Evolutionary conservation across 2,329 filamentous ascomycete genomes (phyloP), one percentile per base, ranked within the genome.

Genomic region (Aspergillus tanneri): DNA sequence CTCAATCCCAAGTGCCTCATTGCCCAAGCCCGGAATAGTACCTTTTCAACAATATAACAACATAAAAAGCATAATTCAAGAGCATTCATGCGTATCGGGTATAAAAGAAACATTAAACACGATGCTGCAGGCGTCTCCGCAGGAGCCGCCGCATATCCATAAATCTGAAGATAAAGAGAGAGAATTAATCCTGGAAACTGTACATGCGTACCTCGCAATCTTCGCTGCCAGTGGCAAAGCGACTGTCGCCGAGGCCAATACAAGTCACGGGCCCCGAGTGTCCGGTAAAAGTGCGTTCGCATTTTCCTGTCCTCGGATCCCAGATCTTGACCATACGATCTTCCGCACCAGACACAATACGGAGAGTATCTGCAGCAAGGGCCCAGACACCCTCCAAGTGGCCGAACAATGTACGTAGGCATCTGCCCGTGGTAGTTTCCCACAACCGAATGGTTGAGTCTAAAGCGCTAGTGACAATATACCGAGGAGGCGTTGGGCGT

Each of bases 381-480:
- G 88, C 87, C 93, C 93, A 99, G 16, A 99, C 87, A 24, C 93
- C 93, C 69, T 99, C 93, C 18, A 99, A 82, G 63, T 99, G 93
- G 0, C 93, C 93, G 66, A 97, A 99, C 76, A 96, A 95, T 24
- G 90, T 95, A 53, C 90, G 87, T 25, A 96, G 78, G 61, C 89
- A 96, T 54, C 83, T 83, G 28, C 89, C 90, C 0, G 87, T 87
- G 4, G 81, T 81, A 1, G 90, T 88, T 66, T 96, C 90, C 92
- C 93, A 99, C 16, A 97, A 79, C 9, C 92, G 86, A 54, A 97
- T 88, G 0, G 90, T 96, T 48, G 86, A 87, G 69, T 99, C 93
- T 14, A 99, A 80, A 0, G 90, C 90, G 42, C 89, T 91, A 0
- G 91, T 96, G 38, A 97, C 80, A 77, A 99, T 96, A 71, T 96